Evolutionary conservation across 1,139 yeast species (phyloP), one percentile per base, ranked within the genome.

Genomic region (Nakaseomyces glabratus): DNA sequence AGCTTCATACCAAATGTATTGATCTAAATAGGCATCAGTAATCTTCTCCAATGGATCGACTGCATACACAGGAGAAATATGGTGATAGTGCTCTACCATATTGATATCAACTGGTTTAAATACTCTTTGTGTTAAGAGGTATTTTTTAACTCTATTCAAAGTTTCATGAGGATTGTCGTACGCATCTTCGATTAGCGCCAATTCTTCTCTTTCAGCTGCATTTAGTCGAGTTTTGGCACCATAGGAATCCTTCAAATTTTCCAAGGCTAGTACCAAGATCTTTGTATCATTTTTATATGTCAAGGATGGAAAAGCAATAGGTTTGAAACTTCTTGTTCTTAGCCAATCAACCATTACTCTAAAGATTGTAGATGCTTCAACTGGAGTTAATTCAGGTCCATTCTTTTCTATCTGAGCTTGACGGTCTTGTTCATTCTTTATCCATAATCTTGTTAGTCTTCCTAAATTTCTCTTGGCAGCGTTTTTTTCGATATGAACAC

Each of bases 151-250:
- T 43, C 95, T 72, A 12, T 81, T 81, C 40, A 93, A 65, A 43
- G 90, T 81, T 52, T 90, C 97, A 55, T 86, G 95, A 0, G 99
- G 99, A 46, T 85, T 85, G 51, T 90, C 99, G 55, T 85, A 90
- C 0, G 97, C 97, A 52, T 86, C 95, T 53, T 93, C 98, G 35
- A 93, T 86, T 43, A 90, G 65, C 0, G 96, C 93, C 42, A 90
- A 62, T 51, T 90, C 98, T 57, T 90, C 96, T 43, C 97, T 69
- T 57, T 93, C 95, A 4, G 79, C 65, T 7, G 94, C 79, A 48
- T 86, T 90, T 46, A 93, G 62, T 37, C 95, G 65, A 1, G 88
- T 82, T 48, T 84, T 82, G n/a, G 93, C 80, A 41, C 74, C 75
- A 51, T 79, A 86, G 9, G 78, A 71, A 43, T 85, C 95, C 47